Base-by-base conservation (phyloP, 495 filamentous ascomycete genomes). In the Massariosphaeria phaeospora region DNA sequence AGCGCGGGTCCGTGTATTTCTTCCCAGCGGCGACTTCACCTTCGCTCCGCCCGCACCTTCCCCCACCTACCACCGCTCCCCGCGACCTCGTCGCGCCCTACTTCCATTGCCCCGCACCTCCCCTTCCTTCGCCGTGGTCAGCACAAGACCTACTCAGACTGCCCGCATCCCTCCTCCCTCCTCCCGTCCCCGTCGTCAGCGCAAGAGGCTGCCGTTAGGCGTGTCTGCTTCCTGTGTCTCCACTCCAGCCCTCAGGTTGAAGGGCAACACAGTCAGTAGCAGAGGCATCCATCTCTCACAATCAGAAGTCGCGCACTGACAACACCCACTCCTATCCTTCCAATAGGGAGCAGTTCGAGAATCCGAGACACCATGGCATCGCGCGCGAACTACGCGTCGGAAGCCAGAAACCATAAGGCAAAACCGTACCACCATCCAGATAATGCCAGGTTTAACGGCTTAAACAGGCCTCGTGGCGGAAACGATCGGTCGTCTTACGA, bases 181-280 rank as follows among this genome's bases (percentile, higher is more conserved):
- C 48, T 34, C 41, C 23, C 48, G 29, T 36, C 36, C 48, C 33
- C 41, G 25, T 36, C 48, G 29, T 20, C 48, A 42, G n/a, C n/a
- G n/a, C n/a, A n/a, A n/a, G n/a, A n/a, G n/a, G n/a, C n/a, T n/a
- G n/a, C n/a, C n/a, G n/a, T n/a, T n/a, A n/a, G 15, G 50, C 26
- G 39, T 18, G 26, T 24, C 25, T 49, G 17, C 31, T 29, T 12
- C n/a, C 4, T 7, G 38, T 33, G 29, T 33, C 17, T 21, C 4
- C 18, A 40, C 38, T 40, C 38, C 38, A 40, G 18, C 38, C 24
- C 38, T n/a, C n/a, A n/a, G n/a, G n/a, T n/a, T n/a, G n/a, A n/a
- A n/a, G 38, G 53, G 53, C 42, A 30, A 49, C 53, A 42, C 53
- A 56, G 53, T 56, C 53, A 56, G 53, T 56, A 15, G 52, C 52